Evolutionary conservation across 768 basidiomycete genomes (phyloP).

Genomic region (Mycena metata): DNA sequence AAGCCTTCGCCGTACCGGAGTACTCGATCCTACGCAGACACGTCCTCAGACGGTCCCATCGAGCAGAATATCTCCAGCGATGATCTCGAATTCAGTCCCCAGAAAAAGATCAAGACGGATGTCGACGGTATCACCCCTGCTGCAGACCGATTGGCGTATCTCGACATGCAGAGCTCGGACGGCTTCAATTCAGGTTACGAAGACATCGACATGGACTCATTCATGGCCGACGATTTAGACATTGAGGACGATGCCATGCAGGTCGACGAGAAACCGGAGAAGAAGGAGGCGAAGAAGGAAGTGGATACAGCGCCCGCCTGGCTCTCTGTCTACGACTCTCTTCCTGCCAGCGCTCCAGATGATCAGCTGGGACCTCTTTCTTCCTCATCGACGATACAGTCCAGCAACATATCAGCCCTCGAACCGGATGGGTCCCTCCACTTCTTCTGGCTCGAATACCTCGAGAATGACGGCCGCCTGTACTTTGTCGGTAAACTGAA

Average conservation of each 20-base stretch:
- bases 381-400: conserved; percentile 50
- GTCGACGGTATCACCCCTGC: conserved; percentile 66
- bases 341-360: conserved; percentile 73
- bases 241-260: conserved; percentile 41
- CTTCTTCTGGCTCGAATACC: conserved; percentile 98
- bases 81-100: conserved; percentile 74
- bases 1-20: conserved; percentile 69
- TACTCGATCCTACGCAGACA: conserved; percentile 51
- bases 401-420: conserved; percentile 67
- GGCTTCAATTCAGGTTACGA: conserved; percentile 60
- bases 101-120: conserved; percentile 70
- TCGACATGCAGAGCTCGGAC: conserved; percentile 70
- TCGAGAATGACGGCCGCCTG: conserved; percentile 87
- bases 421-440: conserved; percentile 88
- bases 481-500: conserved; percentile 94
- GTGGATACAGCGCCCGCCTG: conserved; percentile 68
- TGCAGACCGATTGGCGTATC: conserved; percentile 66
- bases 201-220: conserved; percentile 72
- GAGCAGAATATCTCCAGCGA: conserved; percentile 67
- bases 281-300: conserved; percentile 58
- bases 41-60: conserved; percentile 63
- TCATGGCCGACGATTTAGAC: conserved; percentile 72
- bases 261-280: conserved; percentile 51
- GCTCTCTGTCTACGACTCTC: conserved; percentile 82
- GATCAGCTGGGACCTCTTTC: conserved; percentile 63